Conservation (phyloP, 805 yeast species). For the Kluyveromyces siamensis region DNA sequence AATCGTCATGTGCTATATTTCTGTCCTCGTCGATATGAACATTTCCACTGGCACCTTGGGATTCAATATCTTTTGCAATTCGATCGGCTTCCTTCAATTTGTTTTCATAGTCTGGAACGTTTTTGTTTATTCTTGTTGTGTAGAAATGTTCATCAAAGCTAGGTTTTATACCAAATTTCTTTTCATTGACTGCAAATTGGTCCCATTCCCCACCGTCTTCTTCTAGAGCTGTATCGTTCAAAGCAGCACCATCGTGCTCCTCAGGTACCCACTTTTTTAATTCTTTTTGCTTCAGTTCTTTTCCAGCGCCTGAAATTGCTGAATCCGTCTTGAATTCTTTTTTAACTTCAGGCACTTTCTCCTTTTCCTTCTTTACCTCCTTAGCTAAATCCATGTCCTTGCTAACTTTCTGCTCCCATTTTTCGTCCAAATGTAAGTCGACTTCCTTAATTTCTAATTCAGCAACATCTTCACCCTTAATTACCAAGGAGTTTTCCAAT, state of each 20-base stretch:
- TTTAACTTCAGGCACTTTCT: conserved; percentile 6
- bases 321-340: conserved; percentile 67
- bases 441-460: conserved; percentile 32
- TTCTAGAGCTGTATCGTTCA: conserved; percentile 26
- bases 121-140: conserved; percentile 66
- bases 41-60: conserved; percentile 53
- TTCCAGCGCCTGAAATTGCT: conserved; percentile 57
- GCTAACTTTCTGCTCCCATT: conserved; percentile 8
- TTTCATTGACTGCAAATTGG: conserved; percentile 87
- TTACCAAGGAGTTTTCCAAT: conserved; percentile 18
- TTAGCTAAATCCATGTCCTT: conserved; percentile 4
- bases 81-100: conserved; percentile 62
- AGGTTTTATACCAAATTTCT: conserved; percentile 80
- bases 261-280: conserved; percentile 84
- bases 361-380: neutral
- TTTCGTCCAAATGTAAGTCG: conserved; percentile 21
- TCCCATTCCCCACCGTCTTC: conserved; percentile 55
- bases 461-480: conserved; percentile 30
- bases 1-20: conserved; percentile 66
- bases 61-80: conserved; percentile 77
- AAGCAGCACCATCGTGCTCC: conserved; percentile 19
- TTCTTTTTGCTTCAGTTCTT: conserved; percentile 51
- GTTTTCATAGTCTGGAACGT: conserved; percentile 63
- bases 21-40: conserved; percentile 88
- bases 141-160: conserved; percentile 76